Conservation (phyloP, 2,329 filamentous ascomycete species). For the Achaetomium macrosporum region DNA sequence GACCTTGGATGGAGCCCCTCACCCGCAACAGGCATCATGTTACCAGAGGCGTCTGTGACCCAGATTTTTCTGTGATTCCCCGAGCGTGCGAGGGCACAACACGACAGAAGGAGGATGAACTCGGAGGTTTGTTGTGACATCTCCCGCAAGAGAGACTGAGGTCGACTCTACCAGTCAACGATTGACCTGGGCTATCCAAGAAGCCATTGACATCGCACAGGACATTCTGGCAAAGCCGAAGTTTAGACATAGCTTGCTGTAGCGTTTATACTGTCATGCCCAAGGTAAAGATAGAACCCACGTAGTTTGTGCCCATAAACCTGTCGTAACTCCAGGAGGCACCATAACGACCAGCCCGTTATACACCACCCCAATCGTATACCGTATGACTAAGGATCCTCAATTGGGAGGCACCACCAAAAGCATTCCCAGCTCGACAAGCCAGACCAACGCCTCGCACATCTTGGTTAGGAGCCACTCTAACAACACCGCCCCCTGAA, state of each 20-base stretch:
- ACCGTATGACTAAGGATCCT: background rate
- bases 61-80: too few relatives aligned
- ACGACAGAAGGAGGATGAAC: too few relatives aligned
- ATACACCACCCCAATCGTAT: background rate
- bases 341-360: background rate
- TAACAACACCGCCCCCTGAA: slow-evolving; percentile 18
- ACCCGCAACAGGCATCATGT: background rate
- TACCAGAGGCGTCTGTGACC: too few relatives aligned
- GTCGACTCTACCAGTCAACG: too few relatives aligned
- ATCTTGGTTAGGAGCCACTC: slow-evolving; percentile 22
- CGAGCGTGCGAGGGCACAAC: too few relatives aligned
- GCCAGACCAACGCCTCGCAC: slow-evolving; percentile 11
- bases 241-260: background rate
- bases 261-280: background rate
- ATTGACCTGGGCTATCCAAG: too few relatives aligned
- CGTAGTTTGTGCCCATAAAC: background rate
- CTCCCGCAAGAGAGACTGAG: too few relatives aligned
- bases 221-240: too few relatives aligned
- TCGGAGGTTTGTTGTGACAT: too few relatives aligned
- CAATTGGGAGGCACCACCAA: slow-evolving; percentile 12
- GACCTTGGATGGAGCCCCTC: background rate
- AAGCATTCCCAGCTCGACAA: slow-evolving; percentile 13
- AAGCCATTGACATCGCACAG: too few relatives aligned
- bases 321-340: background rate
- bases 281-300: background rate